Conservation (phyloP, 2,329 filamentous ascomycete genomes). For the Diaporthe sp. region DNA sequence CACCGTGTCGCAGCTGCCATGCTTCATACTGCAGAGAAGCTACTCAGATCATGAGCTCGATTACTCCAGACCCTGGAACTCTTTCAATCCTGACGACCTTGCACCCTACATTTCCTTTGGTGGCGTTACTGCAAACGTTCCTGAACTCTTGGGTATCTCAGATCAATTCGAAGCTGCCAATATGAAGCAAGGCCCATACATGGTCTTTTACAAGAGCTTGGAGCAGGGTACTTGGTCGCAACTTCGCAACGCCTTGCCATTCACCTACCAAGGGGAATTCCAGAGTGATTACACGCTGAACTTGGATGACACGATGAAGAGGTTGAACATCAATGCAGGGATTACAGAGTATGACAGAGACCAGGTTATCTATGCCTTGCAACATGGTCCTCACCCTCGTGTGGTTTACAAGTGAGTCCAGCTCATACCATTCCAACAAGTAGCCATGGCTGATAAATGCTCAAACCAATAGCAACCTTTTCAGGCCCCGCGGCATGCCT, state of each 20-base stretch:
- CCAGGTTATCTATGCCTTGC: background rate
- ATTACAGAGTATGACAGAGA: slow-evolving; percentile 22
- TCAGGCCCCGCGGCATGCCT: slow-evolving; percentile 37
- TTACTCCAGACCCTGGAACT: background rate
- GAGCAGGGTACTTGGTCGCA: slow-evolving; percentile 32
- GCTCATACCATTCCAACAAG: background rate
- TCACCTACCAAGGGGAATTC: slow-evolving; percentile 15
- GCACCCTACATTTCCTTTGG: slow-evolving; percentile 27
- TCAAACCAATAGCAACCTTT: background rate
- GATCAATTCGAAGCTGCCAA: slow-evolving; percentile 5
- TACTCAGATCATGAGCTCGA: slow-evolving; percentile 33
- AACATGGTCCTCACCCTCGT: background rate
- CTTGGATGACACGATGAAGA: background rate
- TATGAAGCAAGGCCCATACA: background rate
- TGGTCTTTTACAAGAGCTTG: slow-evolving; percentile 9
- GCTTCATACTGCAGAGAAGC: background rate
- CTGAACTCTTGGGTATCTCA: slow-evolving; percentile 29
- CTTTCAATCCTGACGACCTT: slow-evolving; percentile 13
- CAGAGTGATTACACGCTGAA: background rate
- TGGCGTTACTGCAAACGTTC: background rate
- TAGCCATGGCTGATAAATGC: background rate
- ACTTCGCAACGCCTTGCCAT: slow-evolving; percentile 28
- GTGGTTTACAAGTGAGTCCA: slow-evolving; percentile 31
- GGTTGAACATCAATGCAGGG: slow-evolving; percentile 21
- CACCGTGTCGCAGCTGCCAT: slow-evolving; percentile 17